These are phyloP conservation scores for Talaromyces nanjingensis DNA, from an alignment of 495 filamentous ascomycete genomes.

Conservation along the genomic window DNA sequence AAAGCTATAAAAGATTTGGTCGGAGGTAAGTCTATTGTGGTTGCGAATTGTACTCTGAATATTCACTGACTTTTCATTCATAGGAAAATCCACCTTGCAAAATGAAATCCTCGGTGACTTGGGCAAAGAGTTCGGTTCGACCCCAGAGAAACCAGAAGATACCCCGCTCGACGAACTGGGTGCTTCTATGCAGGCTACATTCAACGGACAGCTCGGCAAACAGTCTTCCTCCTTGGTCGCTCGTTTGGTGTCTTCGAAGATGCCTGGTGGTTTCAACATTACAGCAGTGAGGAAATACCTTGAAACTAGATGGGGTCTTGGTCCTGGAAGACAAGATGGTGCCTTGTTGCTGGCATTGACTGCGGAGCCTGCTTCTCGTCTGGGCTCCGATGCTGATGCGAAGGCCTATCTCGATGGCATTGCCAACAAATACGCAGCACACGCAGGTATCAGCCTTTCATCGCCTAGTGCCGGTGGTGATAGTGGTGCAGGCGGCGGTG, in stretches of 20 bases:
- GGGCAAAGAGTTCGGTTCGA: slow-evolving; percentile 97
- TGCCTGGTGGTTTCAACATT: slow-evolving; percentile 99
- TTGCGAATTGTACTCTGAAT: neutral
- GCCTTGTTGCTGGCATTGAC: slow-evolving; percentile 84
- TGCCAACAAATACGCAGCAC: slow-evolving; percentile 80
- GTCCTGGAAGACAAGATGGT: slow-evolving; percentile 82
- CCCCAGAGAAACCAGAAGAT: slow-evolving; percentile 98
- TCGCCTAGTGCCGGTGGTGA: slow-evolving; percentile 69
- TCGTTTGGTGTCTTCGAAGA: slow-evolving; percentile 93
- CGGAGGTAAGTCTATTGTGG: slow-evolving; percentile 64
- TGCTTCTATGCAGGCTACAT: slow-evolving; percentile 92
- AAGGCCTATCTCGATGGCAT: slow-evolving; percentile 86
- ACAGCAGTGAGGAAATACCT: slow-evolving; percentile 89
- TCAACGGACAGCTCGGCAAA: slow-evolving; percentile 96
- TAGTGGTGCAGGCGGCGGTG: slow-evolving; percentile 58
- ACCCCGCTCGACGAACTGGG: slow-evolving; percentile 92
- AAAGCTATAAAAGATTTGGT: slow-evolving; percentile 99
- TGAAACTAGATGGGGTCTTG: slow-evolving; percentile 89
- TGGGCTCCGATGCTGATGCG: slow-evolving; percentile 83
- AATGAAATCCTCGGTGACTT: slow-evolving; percentile 94
- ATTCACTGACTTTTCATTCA: neutral
- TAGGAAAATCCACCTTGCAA: slow-evolving; percentile 95
- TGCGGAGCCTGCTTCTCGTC: slow-evolving; percentile 80
- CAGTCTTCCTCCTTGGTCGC: slow-evolving; percentile 92
- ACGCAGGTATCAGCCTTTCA: slow-evolving; percentile 78